Conservation (phyloP, 257 asterid genomes). For the Nicotiana tomentosiformis region DNA sequence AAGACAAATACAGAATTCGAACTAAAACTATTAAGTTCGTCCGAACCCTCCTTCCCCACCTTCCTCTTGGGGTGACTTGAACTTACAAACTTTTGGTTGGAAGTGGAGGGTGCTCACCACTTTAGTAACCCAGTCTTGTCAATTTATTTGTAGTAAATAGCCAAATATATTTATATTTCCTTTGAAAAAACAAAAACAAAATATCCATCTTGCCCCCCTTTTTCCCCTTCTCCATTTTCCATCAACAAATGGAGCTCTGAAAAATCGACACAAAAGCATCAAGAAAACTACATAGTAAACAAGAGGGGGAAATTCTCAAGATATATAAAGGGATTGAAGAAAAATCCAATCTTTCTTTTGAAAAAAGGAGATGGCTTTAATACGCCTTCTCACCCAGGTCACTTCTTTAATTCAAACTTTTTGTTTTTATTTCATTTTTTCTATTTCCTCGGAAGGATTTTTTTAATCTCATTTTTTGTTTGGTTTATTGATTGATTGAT, state of each 20-base stretch:
- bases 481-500: background rate
- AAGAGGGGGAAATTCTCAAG: background rate
- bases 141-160: too few species aligned
- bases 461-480: background rate
- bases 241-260: background rate
- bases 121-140: too few species aligned
- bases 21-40: too few species aligned
- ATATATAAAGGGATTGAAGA: background rate
- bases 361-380: slow-evolving; percentile 40
- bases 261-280: background rate
- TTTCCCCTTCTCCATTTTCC: background rate
- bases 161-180: background rate
- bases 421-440: background rate
- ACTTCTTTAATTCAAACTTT: background rate
- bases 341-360: background rate
- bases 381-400: slow-evolving; percentile 62
- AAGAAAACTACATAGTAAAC: background rate
- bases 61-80: too few species aligned
- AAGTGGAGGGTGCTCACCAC: too few species aligned
- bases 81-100: too few species aligned
- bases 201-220: background rate
- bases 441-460: background rate
- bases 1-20: too few species aligned
- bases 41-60: too few species aligned
- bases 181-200: background rate